Evolutionary conservation across 208 protist genomes (phyloP).

Genomic region (Leishmania turanica): DNA sequence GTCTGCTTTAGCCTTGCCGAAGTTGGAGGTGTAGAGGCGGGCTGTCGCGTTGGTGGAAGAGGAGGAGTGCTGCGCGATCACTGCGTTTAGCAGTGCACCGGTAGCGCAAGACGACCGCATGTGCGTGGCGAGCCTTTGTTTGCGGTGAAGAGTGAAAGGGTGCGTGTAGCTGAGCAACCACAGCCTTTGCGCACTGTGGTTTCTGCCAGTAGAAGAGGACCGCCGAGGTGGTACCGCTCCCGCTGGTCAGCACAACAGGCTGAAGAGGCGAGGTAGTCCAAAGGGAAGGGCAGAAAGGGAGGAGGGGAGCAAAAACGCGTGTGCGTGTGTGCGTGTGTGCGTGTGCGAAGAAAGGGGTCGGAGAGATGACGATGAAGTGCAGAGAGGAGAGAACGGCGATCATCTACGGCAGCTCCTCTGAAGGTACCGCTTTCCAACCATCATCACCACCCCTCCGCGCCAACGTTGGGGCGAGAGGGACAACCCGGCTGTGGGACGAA

Average conservation of each 20-base stretch:
- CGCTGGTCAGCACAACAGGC: background rate
- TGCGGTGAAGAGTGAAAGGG: background rate
- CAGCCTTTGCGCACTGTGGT: background rate
- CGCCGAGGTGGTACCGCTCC: background rate
- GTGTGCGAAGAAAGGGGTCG: background rate
- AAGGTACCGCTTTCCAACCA: background rate
- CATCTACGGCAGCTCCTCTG: background rate
- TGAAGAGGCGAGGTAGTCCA: slow-evolving; percentile 1
- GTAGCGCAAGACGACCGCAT: slow-evolving; percentile 2
- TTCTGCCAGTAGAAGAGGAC: background rate
- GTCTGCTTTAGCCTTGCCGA: slow-evolving; percentile 5
- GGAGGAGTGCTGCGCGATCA: background rate
- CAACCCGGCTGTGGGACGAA: background rate
- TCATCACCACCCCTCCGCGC: background rate
- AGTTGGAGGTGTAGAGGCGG: slow-evolving; percentile 16
- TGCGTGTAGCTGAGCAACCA: too few relatives aligned
- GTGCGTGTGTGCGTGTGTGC: background rate
- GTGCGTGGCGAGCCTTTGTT: background rate
- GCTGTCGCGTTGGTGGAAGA: background rate
- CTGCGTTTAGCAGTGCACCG: background rate
- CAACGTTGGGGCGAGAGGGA: background rate
- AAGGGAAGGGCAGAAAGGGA: background rate
- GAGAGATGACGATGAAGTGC: background rate
- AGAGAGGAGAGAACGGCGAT: background rate
- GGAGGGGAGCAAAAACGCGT: background rate